A percentile compares a stretch with the other conserved stretches of the same genome.
phyloP scores from a whole-genome alignment of 2,329 filamentous ascomycete species.

The Ceratocystis harringtonii region DNA sequence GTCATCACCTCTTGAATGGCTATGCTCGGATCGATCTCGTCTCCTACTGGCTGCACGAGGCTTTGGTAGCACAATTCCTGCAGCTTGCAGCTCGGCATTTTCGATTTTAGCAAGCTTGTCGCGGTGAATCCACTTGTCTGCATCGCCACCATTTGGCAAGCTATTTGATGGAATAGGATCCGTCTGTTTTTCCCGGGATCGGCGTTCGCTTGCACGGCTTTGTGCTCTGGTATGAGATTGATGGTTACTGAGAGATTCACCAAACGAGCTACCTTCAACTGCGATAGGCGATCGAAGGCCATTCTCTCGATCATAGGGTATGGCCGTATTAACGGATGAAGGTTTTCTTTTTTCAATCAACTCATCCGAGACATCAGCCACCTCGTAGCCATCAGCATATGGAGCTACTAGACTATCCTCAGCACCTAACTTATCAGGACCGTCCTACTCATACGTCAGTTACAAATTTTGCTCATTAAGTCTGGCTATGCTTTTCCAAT shows the following conservation, averaged over 20 bases:
- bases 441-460: conserved; percentile 7
- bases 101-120: conserved; percentile 75
- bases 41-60: conserved; percentile 38
- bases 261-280: conserved; percentile 13
- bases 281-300: conserved; percentile 11
- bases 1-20: conserved; percentile 13
- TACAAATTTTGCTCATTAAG: background rate
- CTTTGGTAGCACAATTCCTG: conserved; percentile 49
- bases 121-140: conserved; percentile 71
- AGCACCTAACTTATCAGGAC: background rate
- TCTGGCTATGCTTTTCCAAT: background rate
- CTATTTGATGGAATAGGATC: background rate
- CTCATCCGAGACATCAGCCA: background rate
- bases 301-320: conserved; percentile 9
- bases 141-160: conserved; percentile 28
- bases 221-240: conserved; percentile 11
- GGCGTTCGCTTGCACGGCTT: conserved; percentile 15
- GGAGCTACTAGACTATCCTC: background rate
- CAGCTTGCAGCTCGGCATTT: conserved; percentile 63
- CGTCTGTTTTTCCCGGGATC: conserved; percentile 12
- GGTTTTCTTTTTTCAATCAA: conserved; percentile 9
- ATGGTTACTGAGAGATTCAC: conserved; percentile 2
- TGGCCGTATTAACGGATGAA: conserved; percentile 6
- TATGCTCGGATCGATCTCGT: conserved; percentile 17
- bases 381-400: background rate